These are phyloP conservation scores for Quercus parvula DNA, from an alignment of 306 rosid genomes.

Conservation along the genomic window DNA sequence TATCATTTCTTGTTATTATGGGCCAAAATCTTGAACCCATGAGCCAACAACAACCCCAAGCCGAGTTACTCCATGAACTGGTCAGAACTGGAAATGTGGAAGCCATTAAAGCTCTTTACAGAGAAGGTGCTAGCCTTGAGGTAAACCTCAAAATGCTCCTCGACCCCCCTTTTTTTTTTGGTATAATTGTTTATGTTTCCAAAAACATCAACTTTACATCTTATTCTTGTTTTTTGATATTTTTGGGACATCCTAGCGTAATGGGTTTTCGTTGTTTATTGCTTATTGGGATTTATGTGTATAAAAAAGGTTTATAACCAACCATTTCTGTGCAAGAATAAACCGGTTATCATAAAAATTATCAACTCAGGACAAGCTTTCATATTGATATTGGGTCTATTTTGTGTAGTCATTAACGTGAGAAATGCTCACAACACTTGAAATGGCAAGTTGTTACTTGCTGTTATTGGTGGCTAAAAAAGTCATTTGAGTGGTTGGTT, in stretches of 20 bases:
- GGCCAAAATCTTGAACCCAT: slow-evolving; percentile 13
- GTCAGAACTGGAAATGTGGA: slow-evolving; percentile 18
- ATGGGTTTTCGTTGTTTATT: background rate
- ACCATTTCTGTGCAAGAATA: background rate
- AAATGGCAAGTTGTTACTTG: too few species aligned
- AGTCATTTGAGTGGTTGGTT: too few species aligned
- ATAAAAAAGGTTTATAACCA: background rate
- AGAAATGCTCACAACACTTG: too few species aligned
- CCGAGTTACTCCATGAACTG: slow-evolving; percentile 17
- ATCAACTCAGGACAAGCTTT: background rate
- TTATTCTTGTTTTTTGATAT: background rate
- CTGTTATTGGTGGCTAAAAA: too few species aligned
- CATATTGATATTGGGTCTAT: background rate
- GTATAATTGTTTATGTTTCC: background rate
- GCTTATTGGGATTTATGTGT: background rate
- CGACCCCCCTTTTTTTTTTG: background rate
- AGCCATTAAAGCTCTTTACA: slow-evolving; percentile 17
- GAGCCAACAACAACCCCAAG: slow-evolving; percentile 9
- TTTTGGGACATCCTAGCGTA: background rate
- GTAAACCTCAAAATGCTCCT: background rate
- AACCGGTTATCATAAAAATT: background rate
- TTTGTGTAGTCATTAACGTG: too few species aligned
- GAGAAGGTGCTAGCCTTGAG: slow-evolving; percentile 29
- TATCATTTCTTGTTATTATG: background rate
- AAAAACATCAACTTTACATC: background rate